Base-by-base conservation (phyloP, 2,329 filamentous ascomycete genomes). In the Elsinoe perseae region DNA sequence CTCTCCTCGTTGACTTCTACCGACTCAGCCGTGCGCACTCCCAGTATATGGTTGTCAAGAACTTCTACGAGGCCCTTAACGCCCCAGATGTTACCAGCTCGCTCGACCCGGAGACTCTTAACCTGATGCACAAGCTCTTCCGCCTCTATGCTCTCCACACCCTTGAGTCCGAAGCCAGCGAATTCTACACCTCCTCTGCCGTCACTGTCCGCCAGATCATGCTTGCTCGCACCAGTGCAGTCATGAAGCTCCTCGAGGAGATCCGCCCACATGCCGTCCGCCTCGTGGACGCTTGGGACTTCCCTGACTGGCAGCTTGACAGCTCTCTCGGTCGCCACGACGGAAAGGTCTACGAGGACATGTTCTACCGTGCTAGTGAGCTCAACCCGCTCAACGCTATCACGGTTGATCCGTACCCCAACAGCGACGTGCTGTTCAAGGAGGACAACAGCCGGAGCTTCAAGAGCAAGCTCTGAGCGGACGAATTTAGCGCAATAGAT, bases 291-390 rank as follows among this genome's bases (percentile, higher is more conserved):
- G 75, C 83, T 0, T 90, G 86, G 87, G 80, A 81, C 59, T 87
- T 90, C 70, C 82, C 86, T 1, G 86, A 90, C 66, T 90, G 84
- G 84, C 84, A 87, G 63, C 77, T 90, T 1, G 86, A 90, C 66
- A 84, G 80, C 63, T 82, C 80, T 57, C 69, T 90, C 36, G 86
- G 87, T 1, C 75, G 85, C 1, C 80, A 79, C 42, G 86, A 90
- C 59, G 86, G 87, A 18, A 83, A 85, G 64, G 86, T 89, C 1
- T 90, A 90, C 63, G 84, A 87, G 68, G 86, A 89, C 63, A 77
- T 90, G 74, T 90, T 89, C 72, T 75, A 83, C 64, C 74, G 86
- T 12, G 87, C 86, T 0, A 84, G 80, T 59, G 79, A 87, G 73
- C 70, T 85, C 63, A 90, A 90, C 65, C 86, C 86, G 1, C 72